Base-by-base conservation (phyloP, 192 early-diverging fungal genomes). In the Chytriomyces confervae region DNA sequence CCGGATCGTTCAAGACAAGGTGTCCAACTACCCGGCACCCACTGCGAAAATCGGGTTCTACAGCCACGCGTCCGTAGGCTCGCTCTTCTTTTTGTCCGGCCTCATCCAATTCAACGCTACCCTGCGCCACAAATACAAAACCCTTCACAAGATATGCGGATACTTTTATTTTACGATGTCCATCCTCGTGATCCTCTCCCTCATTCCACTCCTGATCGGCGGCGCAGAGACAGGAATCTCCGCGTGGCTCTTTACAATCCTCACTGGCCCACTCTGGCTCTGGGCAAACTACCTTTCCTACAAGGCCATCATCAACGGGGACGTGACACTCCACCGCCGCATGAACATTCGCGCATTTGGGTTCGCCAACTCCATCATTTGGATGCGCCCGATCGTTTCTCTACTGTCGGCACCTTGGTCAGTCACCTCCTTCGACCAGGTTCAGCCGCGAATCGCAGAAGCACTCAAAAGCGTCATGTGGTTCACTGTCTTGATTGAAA, bases 261-360 rank as follows among this genome's bases (percentile, higher is more conserved):
- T 67, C n/a, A 9, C 48, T 36, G 66, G 66, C 2, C 66, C 66
- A 2, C 27, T 67, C 66, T 67, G 27, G 43, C 66, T 67, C 11
- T 67, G 45, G 43, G 23, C 44, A 16, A 67, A 67, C 23, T 67
- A 16, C 11, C 27, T 67, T 36, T 10, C 36, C 7, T 67, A 46
- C 13, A 47, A 36, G 7, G 66, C 66, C 24, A 67, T 67, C n/a
- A 8, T 36, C 36, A 8, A 23, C 24, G 66, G 66, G 4, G 66
- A 67, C 66, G 45, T 47, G 10, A 3, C 18, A 2, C 43, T 47
- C 13, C 66, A 67, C 43, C 66, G 66, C 10, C 24, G 44, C n/a
- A 46, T 36, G 66, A 67, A 67, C 43, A 29, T 67, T 47, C 66
- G 66, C 13, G 66, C 66, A 9, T 67, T 67, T 47, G 66, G 43